Evolutionary conservation across 2,329 filamentous ascomycete genomes (phyloP).

Genomic region (Cladorrhinum sp.): DNA sequence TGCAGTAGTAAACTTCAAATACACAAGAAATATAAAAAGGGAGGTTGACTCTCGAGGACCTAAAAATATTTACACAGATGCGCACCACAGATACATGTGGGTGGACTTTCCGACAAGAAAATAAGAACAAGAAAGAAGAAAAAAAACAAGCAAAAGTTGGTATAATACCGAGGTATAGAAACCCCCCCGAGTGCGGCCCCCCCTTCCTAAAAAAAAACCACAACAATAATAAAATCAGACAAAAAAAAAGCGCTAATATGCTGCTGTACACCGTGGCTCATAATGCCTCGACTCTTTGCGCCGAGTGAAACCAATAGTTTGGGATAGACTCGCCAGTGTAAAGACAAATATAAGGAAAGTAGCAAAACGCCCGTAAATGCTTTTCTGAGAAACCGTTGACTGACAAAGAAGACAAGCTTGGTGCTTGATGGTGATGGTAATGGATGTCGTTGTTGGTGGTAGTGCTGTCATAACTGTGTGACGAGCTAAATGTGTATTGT

Average conservation of each 20-base stretch:
- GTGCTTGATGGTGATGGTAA: neutral
- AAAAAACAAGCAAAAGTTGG: neutral
- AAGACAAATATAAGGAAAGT: slow-evolving; percentile 2
- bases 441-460: neutral
- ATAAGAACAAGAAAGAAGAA: neutral
- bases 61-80: neutral
- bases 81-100: neutral
- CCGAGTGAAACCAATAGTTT: slow-evolving; percentile 13
- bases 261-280: slow-evolving; percentile 16
- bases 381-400: slow-evolving; percentile 14
- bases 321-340: neutral
- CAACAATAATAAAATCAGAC: neutral
- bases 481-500: neutral
- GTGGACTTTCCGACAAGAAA: neutral
- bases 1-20: neutral
- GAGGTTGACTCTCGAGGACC: neutral
- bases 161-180: neutral
- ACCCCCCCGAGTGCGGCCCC: neutral
- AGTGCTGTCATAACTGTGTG: neutral
- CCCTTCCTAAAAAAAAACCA: neutral
- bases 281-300: slow-evolving; percentile 16
- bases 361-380: slow-evolving; percentile 32
- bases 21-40: neutral
- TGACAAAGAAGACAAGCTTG: slow-evolving; percentile 17
- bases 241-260: neutral